Evolutionary conservation across 2,329 filamentous ascomycete species (phyloP), one percentile per base, ranked within the genome.

Genomic region (Magnaporthales sp.): DNA sequence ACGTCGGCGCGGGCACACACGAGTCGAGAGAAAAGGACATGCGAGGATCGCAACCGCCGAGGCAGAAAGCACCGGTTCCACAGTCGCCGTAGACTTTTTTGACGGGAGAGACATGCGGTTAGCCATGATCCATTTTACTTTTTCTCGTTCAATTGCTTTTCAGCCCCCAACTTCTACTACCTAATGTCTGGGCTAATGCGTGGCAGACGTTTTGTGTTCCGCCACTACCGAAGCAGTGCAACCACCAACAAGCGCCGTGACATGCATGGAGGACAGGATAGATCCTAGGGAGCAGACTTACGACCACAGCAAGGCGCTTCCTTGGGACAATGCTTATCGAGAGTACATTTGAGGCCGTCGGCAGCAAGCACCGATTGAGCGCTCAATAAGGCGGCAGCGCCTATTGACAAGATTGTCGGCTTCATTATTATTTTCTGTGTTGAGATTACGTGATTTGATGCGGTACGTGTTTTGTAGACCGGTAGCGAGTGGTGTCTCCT

Each of bases 11-110:
- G 19, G 95, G 92, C 8, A 91, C 88, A 78, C 95, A 99, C 2
- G 94, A 89, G 71, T 96, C 88, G 72, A 97, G 84, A 13, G 86
- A 86, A 81, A 89, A 91, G 63, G 94, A 98, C 80, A 89, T 89
- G 75, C 88, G 86, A 32, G 93, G 91, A 76, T 98, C 94, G 81
- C 95, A 99, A 70, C 95, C 95, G 73, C 95, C 95, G 24, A 99
- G 86, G 75, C 95, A 99, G 84, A 91, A 98, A 67, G 93, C 95
- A 73, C 95, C 95, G 67, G 93, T 88, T 80, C 94, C 95, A 74
- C 95, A 98, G 78, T 94, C 84, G 73, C 92, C 92, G 78, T 97
- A 98, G 79, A 95, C 92, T 96, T 74, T n/a, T 64, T 72, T 58
- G 66, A 62, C 27, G 27, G 6, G 61, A 10, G 13, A 62, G n/a